Evolutionary conservation across 352 stramenopile genomes (phyloP).

Genomic region (Pythium brassicae): DNA sequence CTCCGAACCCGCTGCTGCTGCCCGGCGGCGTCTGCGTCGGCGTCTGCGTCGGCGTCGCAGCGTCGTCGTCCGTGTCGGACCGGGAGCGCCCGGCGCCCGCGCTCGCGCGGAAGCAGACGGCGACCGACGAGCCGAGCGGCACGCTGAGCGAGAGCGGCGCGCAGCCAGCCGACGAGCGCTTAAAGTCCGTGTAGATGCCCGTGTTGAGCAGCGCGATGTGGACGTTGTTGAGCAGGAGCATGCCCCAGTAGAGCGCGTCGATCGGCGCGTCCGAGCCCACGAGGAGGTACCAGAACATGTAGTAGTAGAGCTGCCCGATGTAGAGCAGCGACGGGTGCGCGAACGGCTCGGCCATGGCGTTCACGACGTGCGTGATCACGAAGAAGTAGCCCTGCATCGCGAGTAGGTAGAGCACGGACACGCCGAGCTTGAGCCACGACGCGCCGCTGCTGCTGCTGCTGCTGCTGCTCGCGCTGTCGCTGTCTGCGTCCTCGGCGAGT

Average conservation of each 20-base stretch:
- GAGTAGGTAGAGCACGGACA: conserved; percentile 73
- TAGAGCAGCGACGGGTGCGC: conserved; percentile 81
- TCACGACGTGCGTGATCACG: conserved; percentile 75
- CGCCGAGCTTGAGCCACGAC: conserved; percentile 67
- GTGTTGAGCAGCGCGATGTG: conserved; percentile 87
- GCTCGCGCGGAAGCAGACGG: conserved; percentile 56
- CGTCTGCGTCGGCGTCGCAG: too few relatives aligned
- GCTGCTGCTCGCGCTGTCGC: conserved; percentile 8
- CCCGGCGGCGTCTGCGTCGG: too few relatives aligned
- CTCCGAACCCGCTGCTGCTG: too few relatives aligned
- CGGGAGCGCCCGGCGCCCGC: conserved; percentile 24
- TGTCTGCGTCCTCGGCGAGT: conserved; percentile 40
- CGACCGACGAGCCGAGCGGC: conserved; percentile 48
- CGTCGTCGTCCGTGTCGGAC: conserved; percentile 14
- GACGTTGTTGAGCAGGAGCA: conserved; percentile 81
- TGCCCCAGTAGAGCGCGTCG: conserved; percentile 76
- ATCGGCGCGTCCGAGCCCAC: conserved; percentile 79
- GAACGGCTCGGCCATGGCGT: conserved; percentile 79
- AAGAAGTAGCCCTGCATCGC: conserved; percentile 86
- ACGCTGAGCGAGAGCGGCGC: conserved; percentile 33
- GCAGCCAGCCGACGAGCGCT: conserved; percentile 51
- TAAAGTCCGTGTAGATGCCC: conserved; percentile 82
- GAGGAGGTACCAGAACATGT: conserved; percentile 86
- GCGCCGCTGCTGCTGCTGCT: background rate
- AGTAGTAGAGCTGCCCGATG: conserved; percentile 83